Percentiles rank a stretch among this genome's conserved stretches.
Conservation (phyloP, 2,329 filamentous ascomycete species). For the Colletotrichum caudatum region DNA sequence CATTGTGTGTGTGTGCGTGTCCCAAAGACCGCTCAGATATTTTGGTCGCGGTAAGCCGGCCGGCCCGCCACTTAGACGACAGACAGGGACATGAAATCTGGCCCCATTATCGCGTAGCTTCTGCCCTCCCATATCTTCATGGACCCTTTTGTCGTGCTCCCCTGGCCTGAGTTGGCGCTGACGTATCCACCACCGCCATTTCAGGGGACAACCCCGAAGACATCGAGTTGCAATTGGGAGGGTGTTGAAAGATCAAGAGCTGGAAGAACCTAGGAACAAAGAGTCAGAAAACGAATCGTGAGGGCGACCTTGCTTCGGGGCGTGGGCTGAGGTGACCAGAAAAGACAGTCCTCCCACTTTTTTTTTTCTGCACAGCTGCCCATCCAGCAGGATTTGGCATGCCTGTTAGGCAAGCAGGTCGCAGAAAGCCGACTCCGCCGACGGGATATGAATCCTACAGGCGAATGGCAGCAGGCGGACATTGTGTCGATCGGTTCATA, state of each 20-base stretch:
- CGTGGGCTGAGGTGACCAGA: conserved; percentile 12
- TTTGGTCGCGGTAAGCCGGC: conserved; percentile 16
- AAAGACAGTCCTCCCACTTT: conserved; percentile 37
- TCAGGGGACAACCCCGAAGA: neutral
- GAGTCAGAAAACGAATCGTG: too few species aligned
- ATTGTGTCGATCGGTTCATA: conserved; percentile 22
- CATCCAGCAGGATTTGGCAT: conserved; percentile 40
- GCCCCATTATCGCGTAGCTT: conserved; percentile 14
- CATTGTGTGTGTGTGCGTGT: conserved; percentile 24
- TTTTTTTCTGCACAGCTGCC: conserved; percentile 41
- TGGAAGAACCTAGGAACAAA: neutral
- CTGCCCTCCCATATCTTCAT: neutral
- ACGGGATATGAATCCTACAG: conserved; percentile 9
- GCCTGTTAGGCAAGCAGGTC: conserved; percentile 34
- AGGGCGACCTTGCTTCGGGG: neutral
- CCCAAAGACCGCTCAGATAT: conserved; percentile 9
- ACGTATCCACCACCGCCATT: neutral
- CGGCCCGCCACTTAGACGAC: conserved; percentile 32
- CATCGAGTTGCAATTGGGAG: neutral
- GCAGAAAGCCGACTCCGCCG: conserved; percentile 37
- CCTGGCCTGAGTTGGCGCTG: neutral
- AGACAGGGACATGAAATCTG: conserved; percentile 32
- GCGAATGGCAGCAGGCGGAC: conserved; percentile 12
- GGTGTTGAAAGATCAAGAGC: neutral
- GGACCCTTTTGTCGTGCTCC: neutral